Evolutionary conservation across 139 green algal genomes (phyloP), one percentile per base, ranked within the genome.

Genomic region (Edaphochlamys debaryana): DNA sequence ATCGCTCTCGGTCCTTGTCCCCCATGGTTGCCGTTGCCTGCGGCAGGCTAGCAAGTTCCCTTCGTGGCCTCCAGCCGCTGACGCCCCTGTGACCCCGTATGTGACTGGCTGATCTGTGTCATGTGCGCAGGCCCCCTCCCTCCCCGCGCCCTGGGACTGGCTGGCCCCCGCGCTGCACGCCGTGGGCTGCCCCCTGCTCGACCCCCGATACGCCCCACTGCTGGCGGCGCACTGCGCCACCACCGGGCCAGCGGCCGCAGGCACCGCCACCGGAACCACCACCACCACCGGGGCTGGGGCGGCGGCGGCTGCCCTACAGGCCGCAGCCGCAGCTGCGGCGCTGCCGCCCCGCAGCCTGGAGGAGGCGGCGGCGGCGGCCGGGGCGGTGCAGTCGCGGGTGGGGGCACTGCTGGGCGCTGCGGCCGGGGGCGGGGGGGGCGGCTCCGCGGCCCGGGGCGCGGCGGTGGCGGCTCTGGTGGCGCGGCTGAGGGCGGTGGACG

Each of bases 101-200:
- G n/a, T n/a, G n/a, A n/a, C n/a, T n/a, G n/a, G n/a, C n/a, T n/a
- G n/a, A n/a, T n/a, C n/a, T n/a, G 9, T 17, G 2, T 25, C 70
- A 37, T 34, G 8, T 72, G 20, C 42, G 41, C 50, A 72, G 70
- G 75, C 29, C 9, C 75, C 75, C 40, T 58, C 60, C 8, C 82
- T 87, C 15, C 54, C 82, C 41, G 56, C 79, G 56, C 88, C 87
- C 1, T 93, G 87, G 89, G 27, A 38, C 19, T 88, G 85, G 87
- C 81, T 94, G 13, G 45, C 89, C 17, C 85, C 85, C 0, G 77
- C 89, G 5, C 76, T 91, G 52, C 25, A 67, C 20, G 25, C 56
- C 37, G 76, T 87, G 30, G 84, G 81, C 50, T 45, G 80, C 32
- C 91, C 91, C 3, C 36, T 93, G 19, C 79, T 94, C 29, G 88